Conservation (phyloP, 768 basidiomycete species). For the Pleurotus tuber-regium region DNA sequence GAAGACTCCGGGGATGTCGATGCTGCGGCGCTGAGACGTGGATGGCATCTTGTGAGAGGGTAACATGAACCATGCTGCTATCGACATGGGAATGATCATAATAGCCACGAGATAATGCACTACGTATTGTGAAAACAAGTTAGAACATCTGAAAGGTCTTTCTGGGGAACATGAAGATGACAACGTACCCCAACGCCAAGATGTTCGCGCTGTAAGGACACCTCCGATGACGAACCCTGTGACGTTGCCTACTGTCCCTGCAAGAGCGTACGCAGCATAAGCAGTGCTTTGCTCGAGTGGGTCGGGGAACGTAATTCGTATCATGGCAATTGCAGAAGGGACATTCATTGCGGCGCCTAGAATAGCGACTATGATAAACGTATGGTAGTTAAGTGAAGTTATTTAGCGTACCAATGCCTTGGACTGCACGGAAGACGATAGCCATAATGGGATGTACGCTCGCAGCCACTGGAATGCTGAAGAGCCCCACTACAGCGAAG, state of each 20-base stretch:
- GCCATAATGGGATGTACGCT: slow-evolving; percentile 11
- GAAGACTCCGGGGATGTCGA: slow-evolving; percentile 16
- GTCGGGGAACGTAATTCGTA: slow-evolving; percentile 41
- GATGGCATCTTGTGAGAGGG: slow-evolving; percentile 1
- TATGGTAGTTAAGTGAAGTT: not conserved
- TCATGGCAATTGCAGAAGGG: slow-evolving; percentile 40
- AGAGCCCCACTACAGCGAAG: slow-evolving; percentile 10
- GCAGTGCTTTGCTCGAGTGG: slow-evolving; percentile 40
- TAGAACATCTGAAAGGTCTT: not conserved
- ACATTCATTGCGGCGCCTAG: slow-evolving; percentile 41
- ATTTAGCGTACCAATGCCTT: slow-evolving; percentile 14
- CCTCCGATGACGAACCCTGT: slow-evolving; percentile 39
- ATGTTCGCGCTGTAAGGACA: slow-evolving; percentile 30
- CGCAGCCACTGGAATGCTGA: slow-evolving; percentile 8
- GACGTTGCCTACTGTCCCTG: slow-evolving; percentile 42
- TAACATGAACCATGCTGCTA: slow-evolving; percentile 13
- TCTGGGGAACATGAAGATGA: not conserved
- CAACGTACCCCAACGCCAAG: slow-evolving; percentile 37
- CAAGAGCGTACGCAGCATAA: slow-evolving; percentile 40
- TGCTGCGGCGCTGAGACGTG: slow-evolving; percentile 5
- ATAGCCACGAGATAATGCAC: slow-evolving; percentile 44
- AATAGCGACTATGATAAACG: not conserved
- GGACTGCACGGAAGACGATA: slow-evolving; percentile 14
- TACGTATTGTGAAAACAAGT: not conserved
- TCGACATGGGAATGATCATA: slow-evolving; percentile 20